phyloP scores from a whole-genome alignment of 306 rosid species.

The Pterocarpus macrocarpus region DNA sequence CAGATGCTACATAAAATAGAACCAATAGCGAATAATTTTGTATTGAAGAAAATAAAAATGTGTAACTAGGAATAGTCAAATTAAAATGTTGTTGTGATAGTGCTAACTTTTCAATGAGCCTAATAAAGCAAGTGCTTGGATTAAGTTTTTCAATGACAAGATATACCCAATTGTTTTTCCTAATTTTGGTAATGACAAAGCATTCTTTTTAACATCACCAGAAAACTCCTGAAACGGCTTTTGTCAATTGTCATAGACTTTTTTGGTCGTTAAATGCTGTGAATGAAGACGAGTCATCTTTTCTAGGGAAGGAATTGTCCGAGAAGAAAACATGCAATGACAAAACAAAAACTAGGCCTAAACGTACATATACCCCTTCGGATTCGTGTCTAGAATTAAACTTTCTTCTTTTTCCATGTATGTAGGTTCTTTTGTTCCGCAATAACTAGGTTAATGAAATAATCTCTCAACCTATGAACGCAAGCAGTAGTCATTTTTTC shows the following conservation, averaged over 20 bases:
- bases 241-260: not conserved
- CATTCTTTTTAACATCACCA: constrained; percentile 8
- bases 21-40: no score
- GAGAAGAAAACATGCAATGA: constrained; percentile 2
- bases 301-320: not conserved
- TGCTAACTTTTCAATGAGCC: not conserved
- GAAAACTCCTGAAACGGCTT: constrained; percentile 8
- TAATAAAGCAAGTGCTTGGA: not conserved
- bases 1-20: no score
- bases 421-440: not conserved
- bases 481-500: not conserved
- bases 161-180: not conserved
- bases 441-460: not conserved
- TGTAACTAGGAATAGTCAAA: not conserved
- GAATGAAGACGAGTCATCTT: not conserved
- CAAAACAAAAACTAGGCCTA: constrained; percentile 13
- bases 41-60: not conserved
- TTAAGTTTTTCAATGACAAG: not conserved
- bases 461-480: not conserved
- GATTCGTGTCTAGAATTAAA: not conserved
- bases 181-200: constrained; percentile 6
- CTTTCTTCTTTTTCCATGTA: not conserved
- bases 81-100: not conserved
- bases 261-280: constrained; percentile 22
- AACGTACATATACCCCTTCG: not conserved